Evolutionary conservation across 192 early-diverging fungal species (phyloP), one percentile per base, ranked within the genome.

Genomic region (Dispira simplex): DNA sequence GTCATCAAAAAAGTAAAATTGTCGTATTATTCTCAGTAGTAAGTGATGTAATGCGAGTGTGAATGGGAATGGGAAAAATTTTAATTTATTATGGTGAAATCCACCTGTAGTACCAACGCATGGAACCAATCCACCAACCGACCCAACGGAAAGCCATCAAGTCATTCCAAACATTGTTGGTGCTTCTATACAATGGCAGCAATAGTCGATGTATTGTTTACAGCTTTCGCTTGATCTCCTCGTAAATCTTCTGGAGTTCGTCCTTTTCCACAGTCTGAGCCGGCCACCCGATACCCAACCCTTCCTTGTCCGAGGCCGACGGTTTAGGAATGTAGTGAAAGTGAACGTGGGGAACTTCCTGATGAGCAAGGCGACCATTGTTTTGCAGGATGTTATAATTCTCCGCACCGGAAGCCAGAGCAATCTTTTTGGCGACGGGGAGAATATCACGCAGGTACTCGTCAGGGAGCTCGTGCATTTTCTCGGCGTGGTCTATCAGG

Each of bases 311-410:
- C 46, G 66, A 71, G 45, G 75, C 70, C 56, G 75, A 81, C 27
- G 71, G 73, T 75, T 88, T 88, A 47, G 88, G 88, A 58, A 91
- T 92, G 60, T 94, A 77, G 64, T 97, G 94, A 79, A 97, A 92
- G 65, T 98, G 95, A 11, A 98, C 95, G 67, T 98, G 95, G 25
- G 79, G 78, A 0, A 98, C 90, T 60, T 77, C 83, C 82, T 92
- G 76, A 73, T 81, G 84, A 12, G 86, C 86, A n/a, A 85, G 66
- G 53, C 71, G 65, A 18, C 86, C 86, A 75, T 89, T 89, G 75
- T 89, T 89, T 72, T 97, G 95, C 52, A 97, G 73, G 63, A 97
- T 75, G 76, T 97, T 97, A 82, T 97, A 97, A 68, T 91, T 81
- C 13, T 82, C 76, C 16, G 76, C 70, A 43, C 81, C 80, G 18